Evolutionary conservation across 345 rosid genomes (phyloP).

Genomic region (Lepidium africanum): DNA sequence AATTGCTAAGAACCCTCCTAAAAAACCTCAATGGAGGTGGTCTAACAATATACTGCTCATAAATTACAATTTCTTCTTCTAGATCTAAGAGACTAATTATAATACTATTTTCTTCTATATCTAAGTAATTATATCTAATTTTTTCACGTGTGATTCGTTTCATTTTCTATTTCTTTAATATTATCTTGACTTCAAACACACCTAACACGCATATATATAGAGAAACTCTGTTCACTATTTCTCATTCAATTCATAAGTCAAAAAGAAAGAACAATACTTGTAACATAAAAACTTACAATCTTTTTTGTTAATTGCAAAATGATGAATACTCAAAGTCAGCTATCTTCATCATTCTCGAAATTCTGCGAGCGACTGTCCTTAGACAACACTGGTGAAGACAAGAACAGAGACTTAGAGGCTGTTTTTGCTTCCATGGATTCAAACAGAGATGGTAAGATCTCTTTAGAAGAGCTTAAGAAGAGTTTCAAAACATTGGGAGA

Average conservation of each 20-base stretch:
- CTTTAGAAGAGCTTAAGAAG: constrained; percentile 43
- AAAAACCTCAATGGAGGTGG: too few relatives aligned
- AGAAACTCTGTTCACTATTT: background rate
- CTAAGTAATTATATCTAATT: constrained; percentile 1
- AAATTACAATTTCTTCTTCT: background rate
- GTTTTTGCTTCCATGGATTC: constrained; percentile 55
- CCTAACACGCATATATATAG: background rate
- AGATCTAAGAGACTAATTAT: constrained; percentile 1
- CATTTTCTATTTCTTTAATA: background rate
- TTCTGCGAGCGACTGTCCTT: background rate
- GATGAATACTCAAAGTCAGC: constrained; percentile 21
- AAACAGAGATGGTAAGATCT: constrained; percentile 54
- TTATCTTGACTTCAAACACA: background rate
- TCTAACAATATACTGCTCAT: too few relatives aligned
- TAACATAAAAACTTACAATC: background rate
- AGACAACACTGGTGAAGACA: background rate
- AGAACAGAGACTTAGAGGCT: constrained; percentile 18
- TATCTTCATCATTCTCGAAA: constrained; percentile 26
- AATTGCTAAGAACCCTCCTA: too few relatives aligned
- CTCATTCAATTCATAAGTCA: constrained; percentile 1
- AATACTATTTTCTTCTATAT: constrained; percentile 6
- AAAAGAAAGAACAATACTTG: background rate
- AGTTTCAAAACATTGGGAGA: constrained; percentile 44
- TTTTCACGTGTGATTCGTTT: constrained; percentile 17
- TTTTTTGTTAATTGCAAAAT: background rate